These are phyloP conservation scores for Lathyrus aphaca DNA, from an alignment of 306 rosid genomes.

Conservation along the genomic window DNA sequence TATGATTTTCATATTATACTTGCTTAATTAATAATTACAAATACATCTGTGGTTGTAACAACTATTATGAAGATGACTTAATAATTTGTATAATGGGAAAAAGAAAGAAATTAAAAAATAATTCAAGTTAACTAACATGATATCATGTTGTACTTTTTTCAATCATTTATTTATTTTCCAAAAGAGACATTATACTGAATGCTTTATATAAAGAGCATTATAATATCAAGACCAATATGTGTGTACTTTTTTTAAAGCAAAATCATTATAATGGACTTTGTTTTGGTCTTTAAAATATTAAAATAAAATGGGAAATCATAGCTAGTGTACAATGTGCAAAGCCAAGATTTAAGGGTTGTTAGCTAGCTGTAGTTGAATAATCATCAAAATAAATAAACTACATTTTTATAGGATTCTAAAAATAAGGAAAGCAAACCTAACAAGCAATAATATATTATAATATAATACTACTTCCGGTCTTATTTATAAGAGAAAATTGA, in stretches of 20 bases:
- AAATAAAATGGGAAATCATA: slow-evolving; percentile 22
- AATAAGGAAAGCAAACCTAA: slow-evolving; percentile 9
- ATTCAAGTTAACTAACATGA: neutral
- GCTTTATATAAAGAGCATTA: slow-evolving; percentile 1
- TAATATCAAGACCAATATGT: neutral
- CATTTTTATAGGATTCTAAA: slow-evolving; percentile 7
- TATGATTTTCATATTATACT: neutral
- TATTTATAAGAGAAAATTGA: no score
- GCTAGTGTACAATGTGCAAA: slow-evolving; percentile 32
- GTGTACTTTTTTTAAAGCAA: neutral
- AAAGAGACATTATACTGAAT: slow-evolving; percentile 29
- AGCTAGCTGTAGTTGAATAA: slow-evolving; percentile 34
- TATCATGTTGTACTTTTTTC: neutral
- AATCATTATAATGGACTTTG: slow-evolving; percentile 35
- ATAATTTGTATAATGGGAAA: neutral
- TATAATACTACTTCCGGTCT: no score
- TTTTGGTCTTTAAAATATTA: slow-evolving; percentile 30
- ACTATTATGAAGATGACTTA: neutral
- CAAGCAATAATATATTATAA: slow-evolving; percentile 1
- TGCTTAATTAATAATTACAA: slow-evolving; percentile 3
- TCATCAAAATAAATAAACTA: neutral
- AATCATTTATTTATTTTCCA: slow-evolving; percentile 2
- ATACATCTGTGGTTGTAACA: slow-evolving; percentile 2
- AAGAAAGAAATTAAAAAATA: slow-evolving; percentile 1
- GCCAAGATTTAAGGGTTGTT: slow-evolving; percentile 23